Conservation (phyloP, 2,329 filamentous ascomycete genomes). For the Penicillium sp. region DNA sequence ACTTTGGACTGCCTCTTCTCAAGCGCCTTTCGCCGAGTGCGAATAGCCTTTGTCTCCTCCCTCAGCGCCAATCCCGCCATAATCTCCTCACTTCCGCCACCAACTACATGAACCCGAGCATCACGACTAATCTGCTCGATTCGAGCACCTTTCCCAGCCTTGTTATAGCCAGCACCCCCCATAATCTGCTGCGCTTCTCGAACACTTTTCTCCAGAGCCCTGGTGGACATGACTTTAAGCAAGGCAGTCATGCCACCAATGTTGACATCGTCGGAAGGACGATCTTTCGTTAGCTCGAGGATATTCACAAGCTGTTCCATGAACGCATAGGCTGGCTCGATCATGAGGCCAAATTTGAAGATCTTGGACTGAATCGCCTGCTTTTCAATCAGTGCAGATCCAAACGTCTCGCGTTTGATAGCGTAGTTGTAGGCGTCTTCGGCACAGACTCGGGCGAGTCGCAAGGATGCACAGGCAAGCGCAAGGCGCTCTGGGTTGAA, state of each 20-base stretch:
- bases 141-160: constrained; percentile 41
- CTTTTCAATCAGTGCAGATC: constrained; percentile 49
- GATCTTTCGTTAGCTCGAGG: constrained; percentile 38
- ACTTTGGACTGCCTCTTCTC: constrained; percentile 23
- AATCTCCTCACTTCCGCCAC: constrained; percentile 36
- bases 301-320: constrained; percentile 54
- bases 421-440: constrained; percentile 55
- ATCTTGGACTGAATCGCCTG: constrained; percentile 55
- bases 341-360: constrained; percentile 49
- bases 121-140: constrained; percentile 49
- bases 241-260: constrained; percentile 47
- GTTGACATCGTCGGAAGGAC: constrained; percentile 33
- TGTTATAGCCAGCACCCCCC: constrained; percentile 47
- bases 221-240: constrained; percentile 46
- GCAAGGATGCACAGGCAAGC: constrained; percentile 56
- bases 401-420: constrained; percentile 57
- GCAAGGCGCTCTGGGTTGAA: constrained; percentile 68
- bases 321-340: constrained; percentile 56
- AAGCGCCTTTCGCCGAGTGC: constrained; percentile 22
- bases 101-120: constrained; percentile 41
- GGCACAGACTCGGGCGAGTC: constrained; percentile 54
- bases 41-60: constrained; percentile 27
- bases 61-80: constrained; percentile 31
- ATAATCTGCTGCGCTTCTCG: constrained; percentile 51
- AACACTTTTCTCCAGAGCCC: constrained; percentile 46